Conservation (phyloP, 352 stramenopile genomes). For the Pythium coloratum region DNA sequence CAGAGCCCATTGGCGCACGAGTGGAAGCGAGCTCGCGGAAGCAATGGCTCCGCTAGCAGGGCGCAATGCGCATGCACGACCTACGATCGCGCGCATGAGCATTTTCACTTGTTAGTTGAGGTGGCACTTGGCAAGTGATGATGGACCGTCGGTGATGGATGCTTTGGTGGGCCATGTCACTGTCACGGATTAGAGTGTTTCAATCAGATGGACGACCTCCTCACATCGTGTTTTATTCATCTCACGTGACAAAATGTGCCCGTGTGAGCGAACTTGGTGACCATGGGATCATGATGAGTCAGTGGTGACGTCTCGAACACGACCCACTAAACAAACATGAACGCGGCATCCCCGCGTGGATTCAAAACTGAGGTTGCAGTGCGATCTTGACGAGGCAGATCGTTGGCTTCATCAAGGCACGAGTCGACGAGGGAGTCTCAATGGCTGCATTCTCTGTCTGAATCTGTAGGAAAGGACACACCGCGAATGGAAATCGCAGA, state of each 20-base stretch:
- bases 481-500: no score
- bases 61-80: background rate
- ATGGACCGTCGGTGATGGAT: slow-evolving; percentile 4
- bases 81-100: slow-evolving; percentile 14
- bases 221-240: slow-evolving; percentile 12
- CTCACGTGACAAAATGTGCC: slow-evolving; percentile 2
- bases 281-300: background rate
- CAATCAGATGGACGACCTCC: slow-evolving; percentile 7
- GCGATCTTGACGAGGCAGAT: no score
- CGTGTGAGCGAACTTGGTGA: background rate
- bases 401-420: no score
- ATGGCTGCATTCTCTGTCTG: no score
- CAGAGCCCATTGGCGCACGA: background rate
- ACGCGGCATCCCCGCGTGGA: background rate
- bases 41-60: background rate
- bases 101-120: background rate
- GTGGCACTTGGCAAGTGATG: slow-evolving; percentile 8
- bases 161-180: slow-evolving; percentile 1
- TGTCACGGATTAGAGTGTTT: slow-evolving; percentile 10
- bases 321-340: background rate
- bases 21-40: background rate
- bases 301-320: background rate
- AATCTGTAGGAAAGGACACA: no score
- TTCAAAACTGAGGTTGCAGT: background rate
- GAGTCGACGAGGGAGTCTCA: no score